A percentile compares a stretch with the other conserved stretches of the same genome.
phyloP scores from a whole-genome alignment of 345 rosid genomes.

The Mercurialis annua region DNA sequence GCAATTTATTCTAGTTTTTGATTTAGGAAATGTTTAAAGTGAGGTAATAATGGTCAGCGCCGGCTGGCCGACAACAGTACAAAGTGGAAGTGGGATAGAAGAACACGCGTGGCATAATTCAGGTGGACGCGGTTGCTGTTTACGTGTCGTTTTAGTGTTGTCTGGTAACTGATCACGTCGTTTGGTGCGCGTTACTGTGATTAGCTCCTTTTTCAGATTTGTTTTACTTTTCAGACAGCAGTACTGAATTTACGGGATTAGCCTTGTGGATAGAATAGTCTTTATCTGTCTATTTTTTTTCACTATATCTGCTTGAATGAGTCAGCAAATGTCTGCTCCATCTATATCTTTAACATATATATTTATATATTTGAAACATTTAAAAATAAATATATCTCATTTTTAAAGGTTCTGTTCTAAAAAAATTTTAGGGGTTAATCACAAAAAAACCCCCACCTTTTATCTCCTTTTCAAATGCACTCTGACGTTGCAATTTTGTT shows the following conservation, averaged over 20 bases:
- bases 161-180: too few relatives aligned
- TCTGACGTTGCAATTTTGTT: too few relatives aligned
- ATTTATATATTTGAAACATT: too few relatives aligned
- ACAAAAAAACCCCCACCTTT: too few relatives aligned
- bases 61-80: background rate
- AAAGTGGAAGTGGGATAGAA: background rate
- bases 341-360: background rate
- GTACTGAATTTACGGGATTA: background rate
- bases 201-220: too few relatives aligned
- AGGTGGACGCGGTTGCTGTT: background rate
- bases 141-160: background rate
- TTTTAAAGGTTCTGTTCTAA: too few relatives aligned
- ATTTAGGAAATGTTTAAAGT: background rate
- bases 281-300: background rate
- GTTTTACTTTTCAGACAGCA: background rate
- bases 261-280: background rate
- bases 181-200: background rate
- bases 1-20: background rate
- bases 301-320: background rate
- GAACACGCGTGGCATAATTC: background rate
- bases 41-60: background rate
- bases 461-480: too few relatives aligned
- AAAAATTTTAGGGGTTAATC: too few relatives aligned
- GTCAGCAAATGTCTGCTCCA: background rate
- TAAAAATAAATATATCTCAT: too few relatives aligned